A percentile compares a stretch with the other conserved stretches of the same genome.
These are phyloP conservation scores for Coprinopsis cinerea DNA, from an alignment of 768 basidiomycete species.

Conservation along the genomic window DNA sequence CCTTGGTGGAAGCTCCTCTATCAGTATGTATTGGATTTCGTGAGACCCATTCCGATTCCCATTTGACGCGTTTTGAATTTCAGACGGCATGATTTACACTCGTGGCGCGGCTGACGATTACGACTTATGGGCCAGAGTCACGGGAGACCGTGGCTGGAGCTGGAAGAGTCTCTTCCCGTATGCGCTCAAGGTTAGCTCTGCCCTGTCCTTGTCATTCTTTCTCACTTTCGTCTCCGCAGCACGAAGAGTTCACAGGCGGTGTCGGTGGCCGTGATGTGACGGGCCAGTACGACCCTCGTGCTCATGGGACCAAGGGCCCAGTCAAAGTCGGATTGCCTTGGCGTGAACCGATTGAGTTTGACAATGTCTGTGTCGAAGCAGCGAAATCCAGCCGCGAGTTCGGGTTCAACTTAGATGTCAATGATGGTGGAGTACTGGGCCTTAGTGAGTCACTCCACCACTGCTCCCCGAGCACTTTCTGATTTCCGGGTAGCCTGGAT, in stretches of 20 bases:
- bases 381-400: constrained; percentile 30
- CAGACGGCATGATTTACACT: constrained; percentile 11
- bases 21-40: constrained; percentile 21
- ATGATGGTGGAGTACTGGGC: no score
- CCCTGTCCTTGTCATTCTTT: not conserved
- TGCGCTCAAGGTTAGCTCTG: not conserved
- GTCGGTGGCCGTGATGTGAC: constrained; percentile 24
- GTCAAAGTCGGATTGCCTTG: constrained; percentile 23
- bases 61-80: no score
- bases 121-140: constrained; percentile 6
- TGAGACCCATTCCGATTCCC: no score
- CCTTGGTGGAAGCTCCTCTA: constrained; percentile 28
- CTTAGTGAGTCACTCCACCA: no score
- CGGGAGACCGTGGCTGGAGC: constrained; percentile 3
- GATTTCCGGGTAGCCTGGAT: constrained; percentile 14
- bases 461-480: not conserved
- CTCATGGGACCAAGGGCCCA: constrained; percentile 25
- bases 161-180: constrained; percentile 1
- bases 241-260: constrained; percentile 21
- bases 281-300: constrained; percentile 26
- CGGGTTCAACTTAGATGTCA: constrained; percentile 35
- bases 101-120: constrained; percentile 4
- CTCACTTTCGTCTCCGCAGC: constrained; percentile 9
- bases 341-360: constrained; percentile 20
- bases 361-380: constrained; percentile 26